Conservation (phyloP, 2,329 filamentous ascomycete genomes). For the Fusarium sp. region DNA sequence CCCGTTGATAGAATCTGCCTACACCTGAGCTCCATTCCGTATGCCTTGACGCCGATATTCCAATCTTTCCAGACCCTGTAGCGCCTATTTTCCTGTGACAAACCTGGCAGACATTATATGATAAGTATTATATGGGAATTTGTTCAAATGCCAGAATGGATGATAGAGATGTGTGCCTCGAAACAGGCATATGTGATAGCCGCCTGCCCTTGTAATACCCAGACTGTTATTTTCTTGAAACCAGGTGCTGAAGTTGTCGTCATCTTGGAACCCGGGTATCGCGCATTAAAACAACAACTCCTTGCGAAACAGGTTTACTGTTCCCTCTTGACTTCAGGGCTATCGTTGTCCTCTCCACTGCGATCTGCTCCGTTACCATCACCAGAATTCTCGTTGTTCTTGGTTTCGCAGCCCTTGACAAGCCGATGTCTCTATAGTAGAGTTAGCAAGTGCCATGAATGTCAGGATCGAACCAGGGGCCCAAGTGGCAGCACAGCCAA, state of each 20-base stretch:
- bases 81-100: conserved; percentile 29
- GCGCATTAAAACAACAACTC: conserved; percentile 10
- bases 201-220: not conserved
- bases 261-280: conserved; percentile 26
- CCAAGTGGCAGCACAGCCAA: not conserved
- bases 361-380: conserved; percentile 38
- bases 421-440: conserved; percentile 65
- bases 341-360: conserved; percentile 41
- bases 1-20: not conserved
- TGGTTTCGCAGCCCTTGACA: conserved; percentile 69
- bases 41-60: conserved; percentile 37
- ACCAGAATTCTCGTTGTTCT: conserved; percentile 42
- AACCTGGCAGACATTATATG: conserved; percentile 27
- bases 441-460: conserved; percentile 27
- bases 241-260: conserved; percentile 11
- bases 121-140: conserved; percentile 18
- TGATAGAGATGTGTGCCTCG: conserved; percentile 1
- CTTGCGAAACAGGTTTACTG: conserved; percentile 15
- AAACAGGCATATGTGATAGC: not conserved
- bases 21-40: not conserved
- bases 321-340: conserved; percentile 39
- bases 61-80: conserved; percentile 25
- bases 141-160: conserved; percentile 5
- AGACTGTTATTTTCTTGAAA: not conserved
- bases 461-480: not conserved